Base-by-base conservation (phyloP, 495 filamentous ascomycete species). In the Aspergillus funiculosus region DNA sequence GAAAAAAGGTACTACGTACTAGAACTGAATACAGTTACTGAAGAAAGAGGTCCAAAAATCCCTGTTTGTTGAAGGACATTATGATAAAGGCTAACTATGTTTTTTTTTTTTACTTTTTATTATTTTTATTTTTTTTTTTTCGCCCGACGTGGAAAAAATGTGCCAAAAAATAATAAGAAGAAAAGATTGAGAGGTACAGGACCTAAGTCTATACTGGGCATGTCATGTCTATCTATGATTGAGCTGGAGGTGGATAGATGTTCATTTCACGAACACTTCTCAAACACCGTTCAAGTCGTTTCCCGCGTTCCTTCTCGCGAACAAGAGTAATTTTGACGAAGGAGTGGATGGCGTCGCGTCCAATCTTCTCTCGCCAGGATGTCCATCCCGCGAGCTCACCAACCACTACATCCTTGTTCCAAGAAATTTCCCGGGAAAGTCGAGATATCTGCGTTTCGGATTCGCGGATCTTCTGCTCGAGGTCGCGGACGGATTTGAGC, bases 331-430 rank as follows among this genome's bases (percentile, higher is more conserved):
- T 79, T 63, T 73, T 80, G 26, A 85, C 91, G 54, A 94, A 79
- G 11, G 85, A 76, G 48, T 73, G 77, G 27, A 96, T 79, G 3
- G 85, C 85, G 50, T 77, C 80, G 20, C 80, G 69, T 2, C 85
- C 89, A 64, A 88, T 76, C 52, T 78, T 79, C 52, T 83, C 88
- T 39, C 89, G 81, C 71, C 87, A 79, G 10, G 92, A 88, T 55
- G 94, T 87, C 85, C 91, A 97, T 2, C 87, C 90, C 1, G 92
- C 91, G 47, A 99, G 60, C 62, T 99, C 94, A 6, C 80, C 73
- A 9, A 94, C 91, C 5, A 96, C 90, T 7, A 90, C 87, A 61
- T 90, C 86, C 65, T 95, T 90, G 39, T 89, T 95, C 60, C 94
- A 96, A 25, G 86, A 69, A 14, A 99, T 63, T 58, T 99, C 94